phyloP scores from a whole-genome alignment of 331 rosid genomes.

The Quercus phellos region DNA sequence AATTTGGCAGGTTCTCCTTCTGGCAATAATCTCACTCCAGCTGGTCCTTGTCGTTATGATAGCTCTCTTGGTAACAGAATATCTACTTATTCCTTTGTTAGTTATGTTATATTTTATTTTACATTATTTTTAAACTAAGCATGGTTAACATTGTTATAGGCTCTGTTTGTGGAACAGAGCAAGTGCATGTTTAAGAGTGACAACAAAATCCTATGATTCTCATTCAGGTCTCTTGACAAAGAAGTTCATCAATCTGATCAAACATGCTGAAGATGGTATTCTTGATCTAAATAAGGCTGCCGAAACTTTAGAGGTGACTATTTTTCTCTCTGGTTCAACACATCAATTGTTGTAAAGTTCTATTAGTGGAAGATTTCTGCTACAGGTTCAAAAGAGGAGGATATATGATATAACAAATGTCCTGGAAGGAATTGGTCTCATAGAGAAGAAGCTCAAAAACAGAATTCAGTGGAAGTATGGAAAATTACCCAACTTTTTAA shows the following conservation, averaged over 20 bases:
- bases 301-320: constrained; percentile 81
- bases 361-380: constrained; percentile 19
- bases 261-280: constrained; percentile 94
- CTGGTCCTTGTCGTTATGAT: constrained; percentile 97
- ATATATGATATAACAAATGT: constrained; percentile 98
- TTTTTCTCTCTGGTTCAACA: constrained; percentile 21
- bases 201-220: constrained; percentile 15
- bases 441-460: constrained; percentile 94
- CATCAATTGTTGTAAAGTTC: constrained; percentile 22
- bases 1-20: constrained; percentile 80
- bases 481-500: constrained; percentile 12
- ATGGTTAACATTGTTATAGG: constrained; percentile 4
- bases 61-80: constrained; percentile 78
- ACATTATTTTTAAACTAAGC: background rate
- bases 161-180: constrained; percentile 6
- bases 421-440: constrained; percentile 98
- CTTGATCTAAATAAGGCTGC: constrained; percentile 96
- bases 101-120: background rate
- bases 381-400: constrained; percentile 93
- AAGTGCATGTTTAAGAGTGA: background rate
- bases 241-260: constrained; percentile 86
- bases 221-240: constrained; percentile 81
- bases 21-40: constrained; percentile 77
- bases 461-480: constrained; percentile 98
- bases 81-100: constrained; percentile 16